Percentiles rank a stretch among this genome's conserved stretches.
phyloP scores from a whole-genome alignment of 2,329 filamentous ascomycete species.

The Raffaelea ambrosiae region DNA sequence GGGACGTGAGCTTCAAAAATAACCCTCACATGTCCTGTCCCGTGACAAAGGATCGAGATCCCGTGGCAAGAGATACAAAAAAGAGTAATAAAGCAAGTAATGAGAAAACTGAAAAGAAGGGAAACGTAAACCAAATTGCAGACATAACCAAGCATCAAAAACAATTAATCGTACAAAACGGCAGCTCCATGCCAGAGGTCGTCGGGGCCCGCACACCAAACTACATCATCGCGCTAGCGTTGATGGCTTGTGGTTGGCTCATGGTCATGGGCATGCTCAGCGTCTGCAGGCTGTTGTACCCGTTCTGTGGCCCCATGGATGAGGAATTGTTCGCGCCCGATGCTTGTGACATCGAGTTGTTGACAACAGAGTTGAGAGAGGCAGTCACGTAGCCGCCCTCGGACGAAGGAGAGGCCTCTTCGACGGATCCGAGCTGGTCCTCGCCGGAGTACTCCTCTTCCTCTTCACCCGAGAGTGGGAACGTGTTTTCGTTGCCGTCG shows the following conservation, averaged over 20 bases:
- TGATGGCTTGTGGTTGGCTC: slow-evolving; percentile 38
- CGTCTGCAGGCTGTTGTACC: slow-evolving; percentile 51
- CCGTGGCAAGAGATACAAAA: slow-evolving; percentile 7
- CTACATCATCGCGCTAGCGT: slow-evolving; percentile 34
- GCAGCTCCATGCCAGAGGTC: not conserved
- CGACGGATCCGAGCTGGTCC: slow-evolving; percentile 71
- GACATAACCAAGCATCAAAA: not conserved
- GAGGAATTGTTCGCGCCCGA: slow-evolving; percentile 16
- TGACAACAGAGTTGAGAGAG: slow-evolving; percentile 39
- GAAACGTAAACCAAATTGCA: slow-evolving; percentile 4
- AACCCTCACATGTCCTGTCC: slow-evolving; percentile 4
- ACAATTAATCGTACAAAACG: slow-evolving; percentile 4
- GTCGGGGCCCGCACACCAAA: not conserved
- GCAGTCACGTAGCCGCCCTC: slow-evolving; percentile 53
- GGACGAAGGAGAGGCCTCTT: slow-evolving; percentile 68
- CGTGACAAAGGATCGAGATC: slow-evolving; percentile 10
- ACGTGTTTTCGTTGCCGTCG: slow-evolving; percentile 48
- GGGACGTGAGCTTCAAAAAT: not conserved
- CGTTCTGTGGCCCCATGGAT: slow-evolving; percentile 19
- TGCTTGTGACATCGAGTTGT: slow-evolving; percentile 16
- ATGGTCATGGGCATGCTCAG: slow-evolving; percentile 58
- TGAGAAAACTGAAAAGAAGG: slow-evolving; percentile 3
- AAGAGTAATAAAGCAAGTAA: slow-evolving; percentile 4
- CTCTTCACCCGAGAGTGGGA: slow-evolving; percentile 70
- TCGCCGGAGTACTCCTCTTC: slow-evolving; percentile 77